Base-by-base conservation (phyloP, 1,139 yeast genomes). In the Kodamaea sp. region DNA sequence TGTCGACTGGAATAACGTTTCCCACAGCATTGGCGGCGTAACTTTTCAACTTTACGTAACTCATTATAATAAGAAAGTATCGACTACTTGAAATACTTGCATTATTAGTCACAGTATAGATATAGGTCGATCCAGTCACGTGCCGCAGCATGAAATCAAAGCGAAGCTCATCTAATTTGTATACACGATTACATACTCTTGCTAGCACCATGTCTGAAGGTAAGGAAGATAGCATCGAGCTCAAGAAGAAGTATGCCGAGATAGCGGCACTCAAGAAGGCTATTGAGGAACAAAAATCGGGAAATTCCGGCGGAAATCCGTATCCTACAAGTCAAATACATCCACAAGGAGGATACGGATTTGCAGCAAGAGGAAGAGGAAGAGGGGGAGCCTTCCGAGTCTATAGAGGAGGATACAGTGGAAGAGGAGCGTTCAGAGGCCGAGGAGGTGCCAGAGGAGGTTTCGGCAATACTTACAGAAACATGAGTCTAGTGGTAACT, bases 1-100 rank as follows among this genome's bases (percentile, higher is more conserved):
- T 29, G 19, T 54, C 60, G n/a, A 79, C 52, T 0, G 83, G 83
- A 14, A 79, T 45, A 2, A 78, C 59, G 20, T 63, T 53, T 4
- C 55, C 56, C 4, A 73, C 55, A 4, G 64, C 63, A 22, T 51
- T 47, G 4, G 53, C 46, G 2, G 69, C 67, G 45, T 57, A 70
- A 13, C 50, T 52, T 39, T 55, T 52, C 5, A 66, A 53, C 29
- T 46, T 45, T 15, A 40, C 18, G 22, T 44, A 45, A 23, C 41
- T 39, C 50, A 46, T 45, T 7, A 6, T 13, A 7, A 15, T n/a
- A n/a, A n/a, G n/a, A n/a, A n/a, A n/a, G 5, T 4, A 14, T 3
- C 20, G 10, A 15, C 12, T 5, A 7, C 27, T 10, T 4, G 15
- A 4, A 3, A 24, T 23, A 7, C 25, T 12, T 13, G 4, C 4